Evolutionary conservation across 1,284 basidiomycete genomes (phyloP).

Genomic region (Puccinia hordei): DNA sequence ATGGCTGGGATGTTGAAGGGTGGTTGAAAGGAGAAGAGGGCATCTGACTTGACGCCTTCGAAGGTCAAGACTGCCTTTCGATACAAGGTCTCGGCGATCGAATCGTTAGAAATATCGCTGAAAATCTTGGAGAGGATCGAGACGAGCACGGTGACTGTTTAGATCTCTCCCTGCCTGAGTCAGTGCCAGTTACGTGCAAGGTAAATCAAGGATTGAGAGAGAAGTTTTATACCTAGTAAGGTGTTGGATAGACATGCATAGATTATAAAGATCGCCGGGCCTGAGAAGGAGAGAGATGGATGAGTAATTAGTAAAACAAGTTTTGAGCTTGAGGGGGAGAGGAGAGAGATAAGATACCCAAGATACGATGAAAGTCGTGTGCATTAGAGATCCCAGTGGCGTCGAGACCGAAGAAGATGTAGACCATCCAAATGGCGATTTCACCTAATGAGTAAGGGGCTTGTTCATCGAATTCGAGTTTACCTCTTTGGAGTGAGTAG

Average conservation of each 20-base stretch:
- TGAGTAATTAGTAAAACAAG: too few species aligned
- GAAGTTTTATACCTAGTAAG: too few species aligned
- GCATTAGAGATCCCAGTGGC: constrained; percentile 44
- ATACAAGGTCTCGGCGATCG: constrained; percentile 50
- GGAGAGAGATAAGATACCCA: too few species aligned
- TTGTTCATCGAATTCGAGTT: constrained; percentile 21
- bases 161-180: too few species aligned
- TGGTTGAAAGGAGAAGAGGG: constrained; percentile 47
- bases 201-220: too few species aligned
- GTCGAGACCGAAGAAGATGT: constrained; percentile 51
- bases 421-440: constrained; percentile 51
- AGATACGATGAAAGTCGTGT: constrained; percentile 44
- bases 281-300: not conserved
- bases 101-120: constrained; percentile 48
- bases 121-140: constrained; percentile 51
- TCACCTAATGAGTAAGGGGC: constrained; percentile 29
- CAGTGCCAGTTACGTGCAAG: too few species aligned
- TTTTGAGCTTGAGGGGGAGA: too few species aligned
- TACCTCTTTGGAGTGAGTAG: constrained; percentile 36
- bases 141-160: constrained; percentile 43
- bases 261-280: constrained; percentile 49
- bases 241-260: constrained; percentile 51
- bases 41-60: constrained; percentile 50
- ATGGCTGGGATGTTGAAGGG: constrained; percentile 49
- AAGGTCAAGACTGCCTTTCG: constrained; percentile 48